Base-by-base conservation (phyloP, 2,329 filamentous ascomycete genomes). In the Ascochyta pisi region DNA sequence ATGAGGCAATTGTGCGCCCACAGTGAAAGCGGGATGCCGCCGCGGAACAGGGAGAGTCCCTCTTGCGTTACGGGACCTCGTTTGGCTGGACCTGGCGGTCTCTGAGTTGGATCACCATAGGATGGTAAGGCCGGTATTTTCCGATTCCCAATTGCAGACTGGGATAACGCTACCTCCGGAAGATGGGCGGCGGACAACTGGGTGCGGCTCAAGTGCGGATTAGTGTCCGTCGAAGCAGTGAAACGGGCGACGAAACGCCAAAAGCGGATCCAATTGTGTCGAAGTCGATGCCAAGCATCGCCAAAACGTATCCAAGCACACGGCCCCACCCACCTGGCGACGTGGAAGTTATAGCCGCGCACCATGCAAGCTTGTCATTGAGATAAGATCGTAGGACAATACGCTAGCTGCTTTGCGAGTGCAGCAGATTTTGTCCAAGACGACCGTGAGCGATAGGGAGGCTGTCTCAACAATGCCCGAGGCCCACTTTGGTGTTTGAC, bases 171-270 rank as follows among this genome's bases (percentile, higher is more conserved):
- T 57, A 62, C 37, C 37, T 13, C 55, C 65, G 65, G 61, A 60
- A 66, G 59, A 56, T 64, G 43, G 54, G 52, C 63, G 56, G 41
- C 41, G 59, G 52, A 49, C 47, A 65, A 65, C 50, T 54, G 51
- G 54, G 53, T 68, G 68, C 64, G 67, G 68, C 67, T 70, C 54
- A 65, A 68, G 60, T 51, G 54, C 53, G 50, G 47, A 43, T 37
- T 63, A 61, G 58, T 62, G 62, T 61, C 61, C 56, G 64, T 47
- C 55, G 49, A 58, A 58, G 61, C 50, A 60, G 63, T 69, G 69
- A 72, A 73, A 73, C 71, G 53, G 60, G 51, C 58, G 66, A 67
- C 67, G 69, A 73, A 73, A 73, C 71, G 56, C 53, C 57, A 60
- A 65, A 67, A 63, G 69, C 64, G 69, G 67, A 67, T 57, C 65